Base-by-base conservation (phyloP, 352 stramenopile species). In the Phytophthora multivora region DNA sequence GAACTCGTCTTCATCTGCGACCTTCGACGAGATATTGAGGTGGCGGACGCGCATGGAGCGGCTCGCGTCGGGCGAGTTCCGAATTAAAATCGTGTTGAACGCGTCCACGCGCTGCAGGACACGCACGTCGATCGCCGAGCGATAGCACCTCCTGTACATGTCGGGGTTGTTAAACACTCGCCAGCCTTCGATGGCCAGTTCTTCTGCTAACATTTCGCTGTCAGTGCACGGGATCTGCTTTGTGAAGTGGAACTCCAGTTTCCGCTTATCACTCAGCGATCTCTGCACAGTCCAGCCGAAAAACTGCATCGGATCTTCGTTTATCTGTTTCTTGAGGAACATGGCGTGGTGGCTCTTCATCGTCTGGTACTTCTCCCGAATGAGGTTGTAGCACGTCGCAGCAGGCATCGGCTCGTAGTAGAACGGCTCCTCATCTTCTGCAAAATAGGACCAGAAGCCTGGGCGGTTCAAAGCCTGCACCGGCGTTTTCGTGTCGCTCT, bases 211-310 rank as follows among this genome's bases (percentile, higher is more conserved):
- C 7, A 48, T 60, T 13, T 43, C 12, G 35, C 66, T 79, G 36
- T 69, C 63, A 35, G 45, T 46, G 9, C 58, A 66, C 6, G 61
- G 48, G 15, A 78, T 64, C 4, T 41, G 40, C 50, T 80, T 80
- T 18, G 48, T 69, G 28, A 83, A 80, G 39, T 83, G 71, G 46
- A 83, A 83, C 11, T 75, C 67, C 51, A 83, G 45, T 31, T 70
- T 69, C 12, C 53, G 50, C 8, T 45, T 68, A 36, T 62, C 61
- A 4, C 38, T 67, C 40, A 81, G 33, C 40, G 59, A 51, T 4
- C 73, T 62, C 58, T 78, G 70, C 43, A 80, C 68, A n/a, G 50
- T 73, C 74, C 71, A 83, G 38, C 74, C 74, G 28, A 83, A 73
- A 39, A 61, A 80, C 33, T 64, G 48, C 33, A 68, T 51, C 2